These are phyloP conservation scores for Borealophlyctis nickersoniae DNA, from an alignment of 192 early-diverging fungal genomes.

Conservation along the genomic window DNA sequence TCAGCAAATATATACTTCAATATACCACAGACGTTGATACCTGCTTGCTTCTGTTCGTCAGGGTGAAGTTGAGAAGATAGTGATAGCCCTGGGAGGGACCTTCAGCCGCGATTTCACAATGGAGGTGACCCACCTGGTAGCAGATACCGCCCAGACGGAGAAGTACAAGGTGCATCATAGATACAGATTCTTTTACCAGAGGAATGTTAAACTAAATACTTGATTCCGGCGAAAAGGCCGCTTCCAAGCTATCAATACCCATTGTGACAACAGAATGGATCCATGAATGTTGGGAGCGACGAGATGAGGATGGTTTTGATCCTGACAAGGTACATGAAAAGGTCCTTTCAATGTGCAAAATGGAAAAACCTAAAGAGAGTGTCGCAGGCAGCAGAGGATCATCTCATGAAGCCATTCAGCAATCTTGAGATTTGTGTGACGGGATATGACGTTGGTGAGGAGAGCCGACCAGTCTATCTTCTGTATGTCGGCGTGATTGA, in stretches of 20 bases:
- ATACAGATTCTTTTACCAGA: neutral
- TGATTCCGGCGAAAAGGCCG: conserved; percentile 20
- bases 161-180: conserved; percentile 19
- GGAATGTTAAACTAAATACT: neutral
- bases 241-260: conserved; percentile 20
- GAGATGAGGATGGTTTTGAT: neutral
- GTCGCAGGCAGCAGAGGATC: neutral
- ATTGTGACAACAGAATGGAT: conserved; percentile 27
- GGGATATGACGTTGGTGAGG: conserved; percentile 5
- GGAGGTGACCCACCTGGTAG: conserved; percentile 21
- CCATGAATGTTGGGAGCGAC: neutral
- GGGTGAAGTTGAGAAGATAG: neutral
- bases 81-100: conserved; percentile 15
- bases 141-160: conserved; percentile 12
- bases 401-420: conserved; percentile 7
- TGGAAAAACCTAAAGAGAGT: neutral
- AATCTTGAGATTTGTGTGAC: conserved; percentile 12
- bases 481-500: neutral
- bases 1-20: too few species aligned
- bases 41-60: neutral
- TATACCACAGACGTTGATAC: too few species aligned
- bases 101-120: conserved; percentile 9
- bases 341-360: neutral
- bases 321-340: conserved; percentile 6
- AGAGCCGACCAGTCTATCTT: neutral